Conservation (phyloP, 352 stramenopile genomes). For the Pythium phragmiticola region DNA sequence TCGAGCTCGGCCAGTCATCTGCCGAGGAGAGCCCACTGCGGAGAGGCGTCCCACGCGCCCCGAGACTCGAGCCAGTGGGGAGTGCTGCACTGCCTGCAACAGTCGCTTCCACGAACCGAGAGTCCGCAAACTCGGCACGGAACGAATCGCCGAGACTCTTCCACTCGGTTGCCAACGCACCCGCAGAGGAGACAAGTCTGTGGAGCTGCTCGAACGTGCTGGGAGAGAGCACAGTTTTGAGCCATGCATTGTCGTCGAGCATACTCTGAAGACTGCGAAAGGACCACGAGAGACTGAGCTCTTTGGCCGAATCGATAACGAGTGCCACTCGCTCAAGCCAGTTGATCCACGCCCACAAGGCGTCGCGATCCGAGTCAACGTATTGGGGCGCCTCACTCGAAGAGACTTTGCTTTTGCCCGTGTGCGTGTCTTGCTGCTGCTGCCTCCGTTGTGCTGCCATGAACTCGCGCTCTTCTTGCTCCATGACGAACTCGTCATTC, state of each 20-base stretch:
- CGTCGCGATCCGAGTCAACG: background rate
- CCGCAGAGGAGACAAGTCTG: conserved; percentile 34
- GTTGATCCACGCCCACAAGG: background rate
- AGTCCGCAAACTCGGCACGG: conserved; percentile 49
- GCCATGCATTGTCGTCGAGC: conserved; percentile 46
- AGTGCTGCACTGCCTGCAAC: conserved; percentile 4
- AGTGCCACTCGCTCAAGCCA: conserved; percentile 31
- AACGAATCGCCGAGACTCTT: conserved; percentile 48
- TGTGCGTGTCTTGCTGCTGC: conserved; percentile 16
- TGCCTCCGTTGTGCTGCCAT: conserved; percentile 31
- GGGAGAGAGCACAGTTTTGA: conserved; percentile 34
- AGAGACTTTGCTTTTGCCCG: background rate
- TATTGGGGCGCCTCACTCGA: background rate
- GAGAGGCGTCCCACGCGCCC: background rate
- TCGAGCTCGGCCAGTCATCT: background rate
- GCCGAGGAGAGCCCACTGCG: background rate
- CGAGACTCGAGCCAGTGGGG: background rate
- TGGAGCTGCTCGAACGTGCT: conserved; percentile 29
- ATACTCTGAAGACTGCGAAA: conserved; percentile 35
- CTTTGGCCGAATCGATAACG: conserved; percentile 35
- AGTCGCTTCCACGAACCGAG: conserved; percentile 10
- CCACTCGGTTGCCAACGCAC: conserved; percentile 47
- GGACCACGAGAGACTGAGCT: conserved; percentile 42
- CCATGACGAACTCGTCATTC: conserved; percentile 30
- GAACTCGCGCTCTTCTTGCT: conserved; percentile 37